A percentile compares a stretch with the other conserved stretches of the same genome.
Evolutionary conservation across 371 early-diverging fungal genomes (phyloP).

Genomic region (Haplosporangium sp.): DNA sequence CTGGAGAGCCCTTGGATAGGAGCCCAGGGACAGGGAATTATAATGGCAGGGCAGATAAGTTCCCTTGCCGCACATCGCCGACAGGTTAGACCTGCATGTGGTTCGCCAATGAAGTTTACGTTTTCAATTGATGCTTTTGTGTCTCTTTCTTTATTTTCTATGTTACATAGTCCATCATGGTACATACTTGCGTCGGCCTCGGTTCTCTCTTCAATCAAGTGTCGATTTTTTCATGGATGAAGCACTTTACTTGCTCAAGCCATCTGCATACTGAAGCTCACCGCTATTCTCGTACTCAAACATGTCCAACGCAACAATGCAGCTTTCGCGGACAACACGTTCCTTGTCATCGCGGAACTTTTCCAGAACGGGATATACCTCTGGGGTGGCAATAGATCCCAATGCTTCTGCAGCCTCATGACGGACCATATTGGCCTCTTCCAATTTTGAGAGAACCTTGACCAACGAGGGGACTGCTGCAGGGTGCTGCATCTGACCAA

Average conservation of each 20-base stretch:
- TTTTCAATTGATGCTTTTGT: too few relatives aligned
- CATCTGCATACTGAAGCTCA: constrained; percentile 79
- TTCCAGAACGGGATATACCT: constrained; percentile 82
- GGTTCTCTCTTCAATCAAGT: too few relatives aligned
- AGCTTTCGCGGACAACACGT: constrained; percentile 95
- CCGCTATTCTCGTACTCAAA: constrained; percentile 89
- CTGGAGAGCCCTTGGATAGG: too few relatives aligned
- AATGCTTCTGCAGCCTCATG: constrained; percentile 99
- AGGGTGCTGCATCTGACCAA: constrained; percentile 98
- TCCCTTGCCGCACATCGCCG: too few relatives aligned
- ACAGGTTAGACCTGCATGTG: too few relatives aligned
- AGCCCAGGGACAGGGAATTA: too few relatives aligned
- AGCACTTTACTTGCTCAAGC: constrained; percentile 56
- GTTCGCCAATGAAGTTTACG: too few relatives aligned
- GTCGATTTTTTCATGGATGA: too few relatives aligned
- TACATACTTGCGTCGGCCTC: too few relatives aligned
- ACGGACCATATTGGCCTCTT: constrained; percentile 97
- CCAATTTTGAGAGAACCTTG: constrained; percentile 75
- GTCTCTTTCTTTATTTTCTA: too few relatives aligned
- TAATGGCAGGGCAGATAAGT: too few relatives aligned
- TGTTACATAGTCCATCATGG: too few relatives aligned
- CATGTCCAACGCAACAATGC: constrained; percentile 98
- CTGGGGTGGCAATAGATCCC: constrained; percentile 97
- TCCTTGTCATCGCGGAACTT: constrained; percentile 82
- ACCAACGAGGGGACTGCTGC: constrained; percentile 90